Conservation (phyloP, 2,329 filamentous ascomycete species). For the Neophaeococcomyces mojaviensis region DNA sequence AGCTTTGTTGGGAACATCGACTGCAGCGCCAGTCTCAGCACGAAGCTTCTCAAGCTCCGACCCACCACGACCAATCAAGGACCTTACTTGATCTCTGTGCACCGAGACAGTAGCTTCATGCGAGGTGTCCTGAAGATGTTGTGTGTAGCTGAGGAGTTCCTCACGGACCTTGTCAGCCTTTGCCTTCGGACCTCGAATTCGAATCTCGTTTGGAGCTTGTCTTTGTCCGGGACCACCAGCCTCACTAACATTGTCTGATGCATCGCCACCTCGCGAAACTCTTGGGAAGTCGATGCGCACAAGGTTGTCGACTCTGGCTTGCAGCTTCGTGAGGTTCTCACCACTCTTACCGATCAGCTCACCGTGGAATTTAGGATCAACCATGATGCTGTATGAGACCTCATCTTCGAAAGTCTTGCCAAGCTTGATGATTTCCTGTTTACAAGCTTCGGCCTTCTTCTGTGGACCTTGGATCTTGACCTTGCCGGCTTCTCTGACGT, state of each 20-base stretch:
- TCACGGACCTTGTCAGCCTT: conserved; percentile 88
- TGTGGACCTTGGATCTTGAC: conserved; percentile 94
- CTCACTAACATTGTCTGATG: conserved; percentile 64
- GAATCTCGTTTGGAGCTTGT: conserved; percentile 80
- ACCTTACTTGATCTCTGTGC: conserved; percentile 86
- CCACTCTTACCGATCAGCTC: conserved; percentile 88
- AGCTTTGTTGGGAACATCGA: conserved; percentile 79
- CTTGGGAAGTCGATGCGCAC: conserved; percentile 96
- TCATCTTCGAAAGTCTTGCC: conserved; percentile 85
- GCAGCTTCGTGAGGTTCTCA: conserved; percentile 80
- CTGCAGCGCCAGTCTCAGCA: conserved; percentile 73
- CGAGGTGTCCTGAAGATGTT: conserved; percentile 85
- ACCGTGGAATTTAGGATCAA: conserved; percentile 87
- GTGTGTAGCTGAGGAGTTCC: conserved; percentile 78
- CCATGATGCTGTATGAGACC: conserved; percentile 75
- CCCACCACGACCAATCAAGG: conserved; percentile 83
- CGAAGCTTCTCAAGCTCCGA: conserved; percentile 86
- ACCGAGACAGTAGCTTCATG: conserved; percentile 72
- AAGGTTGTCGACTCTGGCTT: conserved; percentile 68
- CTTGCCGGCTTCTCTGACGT: conserved; percentile 78
- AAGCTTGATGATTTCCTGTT: conserved; percentile 69
- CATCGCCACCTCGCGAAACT: conserved; percentile 52
- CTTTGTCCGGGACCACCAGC: conserved; percentile 53
- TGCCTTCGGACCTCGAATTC: conserved; percentile 83
- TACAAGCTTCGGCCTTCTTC: conserved; percentile 84